These are phyloP conservation scores for Citrus sp. DNA, from an alignment of 345 rosid genomes.

Conservation along the genomic window DNA sequence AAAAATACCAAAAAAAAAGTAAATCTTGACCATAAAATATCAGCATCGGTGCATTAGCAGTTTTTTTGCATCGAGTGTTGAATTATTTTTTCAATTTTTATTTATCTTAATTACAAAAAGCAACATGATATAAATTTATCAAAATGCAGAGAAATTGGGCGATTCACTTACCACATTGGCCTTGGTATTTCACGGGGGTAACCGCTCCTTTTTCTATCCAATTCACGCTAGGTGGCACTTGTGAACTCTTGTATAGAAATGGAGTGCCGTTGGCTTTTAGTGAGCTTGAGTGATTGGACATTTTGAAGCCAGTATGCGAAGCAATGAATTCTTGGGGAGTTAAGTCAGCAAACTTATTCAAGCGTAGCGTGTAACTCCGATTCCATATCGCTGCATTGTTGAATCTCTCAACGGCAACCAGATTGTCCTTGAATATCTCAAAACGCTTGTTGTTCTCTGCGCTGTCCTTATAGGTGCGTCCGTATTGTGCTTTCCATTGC, in stretches of 20 bases:
- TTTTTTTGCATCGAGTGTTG: no score
- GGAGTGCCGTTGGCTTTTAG: background rate
- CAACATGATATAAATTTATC: no score
- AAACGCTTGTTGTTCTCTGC: constrained; percentile 34
- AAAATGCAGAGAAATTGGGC: background rate
- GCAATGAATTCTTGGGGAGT: constrained; percentile 27
- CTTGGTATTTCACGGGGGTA: background rate
- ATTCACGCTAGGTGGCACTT: background rate
- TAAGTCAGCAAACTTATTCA: constrained; percentile 32
- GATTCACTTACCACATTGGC: background rate
- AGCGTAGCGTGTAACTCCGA: constrained; percentile 20
- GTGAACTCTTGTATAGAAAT: background rate
- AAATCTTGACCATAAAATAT: no score
- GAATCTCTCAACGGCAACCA: constrained; percentile 33
- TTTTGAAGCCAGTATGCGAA: constrained; percentile 14
- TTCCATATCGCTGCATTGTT: constrained; percentile 20
- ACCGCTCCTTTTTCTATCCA: background rate
- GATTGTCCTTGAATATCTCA: constrained; percentile 39
- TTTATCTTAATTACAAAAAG: no score
- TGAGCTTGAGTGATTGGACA: background rate
- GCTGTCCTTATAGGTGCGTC: constrained; percentile 23
- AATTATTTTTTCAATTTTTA: no score
- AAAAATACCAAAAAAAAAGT: no score
- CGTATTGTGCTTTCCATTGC: constrained; percentile 37
- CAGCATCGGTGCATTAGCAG: no score